Percentiles rank a stretch among this genome's conserved stretches.
Evolutionary conservation across 805 yeast species (phyloP).

Genomic region (Maudiozyma pseudohumilis): DNA sequence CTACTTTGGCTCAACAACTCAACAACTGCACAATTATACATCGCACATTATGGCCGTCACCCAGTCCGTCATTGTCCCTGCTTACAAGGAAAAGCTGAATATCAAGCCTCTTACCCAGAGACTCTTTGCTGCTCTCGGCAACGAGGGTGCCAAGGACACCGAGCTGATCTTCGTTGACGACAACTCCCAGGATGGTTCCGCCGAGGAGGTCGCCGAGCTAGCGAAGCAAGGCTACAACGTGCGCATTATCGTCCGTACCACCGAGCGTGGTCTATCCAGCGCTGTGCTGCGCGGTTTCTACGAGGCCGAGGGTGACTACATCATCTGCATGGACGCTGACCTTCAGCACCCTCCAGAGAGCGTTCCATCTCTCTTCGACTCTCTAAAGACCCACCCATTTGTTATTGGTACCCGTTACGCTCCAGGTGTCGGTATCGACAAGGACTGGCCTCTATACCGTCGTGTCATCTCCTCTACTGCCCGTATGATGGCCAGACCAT

Average conservation of each 20-base stretch:
- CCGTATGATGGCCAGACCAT: slow-evolving; percentile 39
- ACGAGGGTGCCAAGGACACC: slow-evolving; percentile 32
- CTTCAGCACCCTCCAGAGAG: slow-evolving; percentile 45
- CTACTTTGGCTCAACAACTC: too few species aligned
- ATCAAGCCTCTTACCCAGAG: slow-evolving; percentile 41
- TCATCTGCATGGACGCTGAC: slow-evolving; percentile 46
- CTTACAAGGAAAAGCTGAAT: slow-evolving; percentile 41
- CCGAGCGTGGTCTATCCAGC: slow-evolving; percentile 41
- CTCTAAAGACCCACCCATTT: slow-evolving; percentile 34
- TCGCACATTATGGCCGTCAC: slow-evolving; percentile 29
- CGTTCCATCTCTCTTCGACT: slow-evolving; percentile 36
- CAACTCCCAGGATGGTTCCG: slow-evolving; percentile 43
- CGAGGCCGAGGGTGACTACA: slow-evolving; percentile 38
- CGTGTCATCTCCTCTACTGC: slow-evolving; percentile 42
- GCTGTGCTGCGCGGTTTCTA: slow-evolving; percentile 41
- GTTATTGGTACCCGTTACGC: slow-evolving; percentile 44
- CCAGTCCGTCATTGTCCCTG: slow-evolving; percentile 39
- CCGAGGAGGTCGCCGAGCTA: slow-evolving; percentile 39
- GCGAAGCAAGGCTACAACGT: slow-evolving; percentile 39
- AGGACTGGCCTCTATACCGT: slow-evolving; percentile 44
- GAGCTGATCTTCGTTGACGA: slow-evolving; percentile 44
- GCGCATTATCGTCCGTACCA: slow-evolving; percentile 40
- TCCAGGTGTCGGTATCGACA: slow-evolving; percentile 45
- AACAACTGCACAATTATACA: too few species aligned
- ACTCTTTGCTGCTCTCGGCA: slow-evolving; percentile 40